Percentiles rank a stretch among this genome's conserved stretches.
Conservation (phyloP, 768 basidiomycete genomes). For the Trametes gibbosa region DNA sequence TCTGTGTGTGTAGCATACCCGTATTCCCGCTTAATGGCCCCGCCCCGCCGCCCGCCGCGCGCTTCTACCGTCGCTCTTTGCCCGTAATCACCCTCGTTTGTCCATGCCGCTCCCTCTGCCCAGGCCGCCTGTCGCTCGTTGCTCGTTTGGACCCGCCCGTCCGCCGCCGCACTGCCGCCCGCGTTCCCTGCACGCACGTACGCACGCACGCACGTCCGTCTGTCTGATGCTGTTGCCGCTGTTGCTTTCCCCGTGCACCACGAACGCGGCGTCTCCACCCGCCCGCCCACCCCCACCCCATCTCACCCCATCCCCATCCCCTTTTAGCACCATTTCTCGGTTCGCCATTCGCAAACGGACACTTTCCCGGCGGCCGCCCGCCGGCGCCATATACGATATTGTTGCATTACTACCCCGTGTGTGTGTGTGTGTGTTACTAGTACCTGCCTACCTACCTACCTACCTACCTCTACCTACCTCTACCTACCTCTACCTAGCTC, state of each 20-base stretch:
- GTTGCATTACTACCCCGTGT: conserved; percentile 15
- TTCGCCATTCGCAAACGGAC: neutral
- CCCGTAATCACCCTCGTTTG: conserved; percentile 2
- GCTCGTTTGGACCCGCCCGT: neutral
- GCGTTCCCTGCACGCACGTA: too few relatives aligned
- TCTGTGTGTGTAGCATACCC: conserved; percentile 7
- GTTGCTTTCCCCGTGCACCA: too few relatives aligned
- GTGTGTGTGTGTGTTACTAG: conserved; percentile 3
- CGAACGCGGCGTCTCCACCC: neutral
- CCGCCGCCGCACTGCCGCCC: neutral
- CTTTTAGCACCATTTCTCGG: neutral
- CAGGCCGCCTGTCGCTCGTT: conserved; percentile 13
- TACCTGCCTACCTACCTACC: neutral
- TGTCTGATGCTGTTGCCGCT: too few relatives aligned
- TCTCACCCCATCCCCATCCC: neutral
- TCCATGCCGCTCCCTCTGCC: conserved; percentile 4
- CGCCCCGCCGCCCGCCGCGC: conserved; percentile 4
- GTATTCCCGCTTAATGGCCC: conserved; percentile 5
- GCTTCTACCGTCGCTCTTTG: conserved; percentile 9
- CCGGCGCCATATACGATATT: conserved; percentile 10
- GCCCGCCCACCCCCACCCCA: neutral
- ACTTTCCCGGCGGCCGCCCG: neutral
- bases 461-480: neutral
- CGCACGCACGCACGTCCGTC: too few relatives aligned
- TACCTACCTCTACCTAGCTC: neutral